phyloP scores from a whole-genome alignment of 1,139 yeast species.

The Arxiozyma telluris region DNA sequence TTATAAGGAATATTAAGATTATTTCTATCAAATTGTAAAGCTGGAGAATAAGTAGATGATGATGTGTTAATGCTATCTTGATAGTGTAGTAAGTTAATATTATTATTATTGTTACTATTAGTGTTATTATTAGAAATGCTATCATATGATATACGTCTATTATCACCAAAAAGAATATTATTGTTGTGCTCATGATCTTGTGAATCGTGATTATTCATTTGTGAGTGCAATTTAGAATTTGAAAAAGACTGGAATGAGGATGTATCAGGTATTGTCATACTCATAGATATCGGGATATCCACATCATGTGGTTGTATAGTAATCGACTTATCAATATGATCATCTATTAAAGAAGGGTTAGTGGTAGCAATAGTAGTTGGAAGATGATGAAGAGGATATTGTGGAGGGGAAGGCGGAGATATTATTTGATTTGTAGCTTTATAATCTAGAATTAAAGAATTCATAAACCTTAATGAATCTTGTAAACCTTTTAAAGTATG shows the following conservation, averaged over 20 bases:
- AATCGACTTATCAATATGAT: background rate
- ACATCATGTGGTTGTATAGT: background rate
- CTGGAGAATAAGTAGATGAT: background rate
- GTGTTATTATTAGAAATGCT: background rate
- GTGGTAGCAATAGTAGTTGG: background rate
- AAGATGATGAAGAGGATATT: background rate
- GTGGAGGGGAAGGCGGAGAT: slow-evolving; percentile 8
- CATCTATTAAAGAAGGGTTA: background rate
- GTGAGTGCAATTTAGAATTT: background rate
- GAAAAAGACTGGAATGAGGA: background rate
- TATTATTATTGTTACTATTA: background rate
- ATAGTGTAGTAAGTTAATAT: background rate
- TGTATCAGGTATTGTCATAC: background rate
- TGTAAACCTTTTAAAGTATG: slow-evolving; percentile 44
- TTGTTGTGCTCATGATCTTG: slow-evolving; percentile 1
- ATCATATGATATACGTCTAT: background rate
- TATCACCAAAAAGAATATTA: slow-evolving; percentile 5
- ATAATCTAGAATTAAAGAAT: slow-evolving; percentile 44
- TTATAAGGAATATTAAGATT: slow-evolving; percentile 1
- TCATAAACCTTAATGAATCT: slow-evolving; percentile 44
- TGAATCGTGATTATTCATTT: background rate
- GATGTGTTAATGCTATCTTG: background rate
- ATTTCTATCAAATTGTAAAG: background rate
- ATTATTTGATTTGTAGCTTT: slow-evolving; percentile 29
- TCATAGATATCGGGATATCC: slow-evolving; percentile 1